A percentile compares a stretch with the other conserved stretches of the same genome.
Evolutionary conservation across 176 grass and related monocot genomes (phyloP).

Genomic region (Rhipidocladum racemiflorum): DNA sequence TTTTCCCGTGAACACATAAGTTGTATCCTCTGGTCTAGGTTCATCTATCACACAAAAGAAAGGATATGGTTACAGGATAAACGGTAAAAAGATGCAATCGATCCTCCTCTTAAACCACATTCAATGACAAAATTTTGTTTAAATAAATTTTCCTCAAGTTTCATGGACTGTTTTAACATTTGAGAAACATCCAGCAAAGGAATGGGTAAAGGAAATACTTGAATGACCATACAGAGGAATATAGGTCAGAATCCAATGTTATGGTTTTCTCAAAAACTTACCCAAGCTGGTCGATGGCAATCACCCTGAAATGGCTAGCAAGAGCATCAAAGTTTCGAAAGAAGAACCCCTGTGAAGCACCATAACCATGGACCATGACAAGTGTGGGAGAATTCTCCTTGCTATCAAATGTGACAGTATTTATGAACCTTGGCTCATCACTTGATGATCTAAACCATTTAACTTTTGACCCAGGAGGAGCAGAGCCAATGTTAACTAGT

Average conservation of each 20-base stretch:
- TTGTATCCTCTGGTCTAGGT: no score
- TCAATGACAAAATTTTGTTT: not conserved
- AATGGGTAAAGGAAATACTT: not conserved
- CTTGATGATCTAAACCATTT: conserved; percentile 92
- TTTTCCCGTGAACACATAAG: no score
- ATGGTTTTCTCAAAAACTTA: conserved; percentile 34
- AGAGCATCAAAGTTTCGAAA: conserved; percentile 94
- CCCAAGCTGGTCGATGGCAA: conserved; percentile 96
- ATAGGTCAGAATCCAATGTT: not conserved
- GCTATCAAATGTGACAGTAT: conserved; percentile 95
- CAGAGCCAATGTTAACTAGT: conserved; percentile 79
- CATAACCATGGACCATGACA: conserved; percentile 99
- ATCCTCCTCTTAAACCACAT: no score
- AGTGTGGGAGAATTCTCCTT: conserved; percentile 77
- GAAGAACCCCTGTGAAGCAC: conserved; percentile 93
- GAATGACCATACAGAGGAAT: not conserved
- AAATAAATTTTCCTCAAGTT: not conserved
- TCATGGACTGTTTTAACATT: not conserved
- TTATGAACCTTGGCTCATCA: conserved; percentile 89
- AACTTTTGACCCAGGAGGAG: conserved; percentile 87
- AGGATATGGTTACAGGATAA: no score
- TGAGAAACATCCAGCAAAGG: not conserved
- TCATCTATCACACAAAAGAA: no score
- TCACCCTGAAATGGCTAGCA: conserved; percentile 79
- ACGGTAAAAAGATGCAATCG: no score